phyloP scores from a whole-genome alignment of 1,139 yeast species.

The Fermentozyma sake region DNA sequence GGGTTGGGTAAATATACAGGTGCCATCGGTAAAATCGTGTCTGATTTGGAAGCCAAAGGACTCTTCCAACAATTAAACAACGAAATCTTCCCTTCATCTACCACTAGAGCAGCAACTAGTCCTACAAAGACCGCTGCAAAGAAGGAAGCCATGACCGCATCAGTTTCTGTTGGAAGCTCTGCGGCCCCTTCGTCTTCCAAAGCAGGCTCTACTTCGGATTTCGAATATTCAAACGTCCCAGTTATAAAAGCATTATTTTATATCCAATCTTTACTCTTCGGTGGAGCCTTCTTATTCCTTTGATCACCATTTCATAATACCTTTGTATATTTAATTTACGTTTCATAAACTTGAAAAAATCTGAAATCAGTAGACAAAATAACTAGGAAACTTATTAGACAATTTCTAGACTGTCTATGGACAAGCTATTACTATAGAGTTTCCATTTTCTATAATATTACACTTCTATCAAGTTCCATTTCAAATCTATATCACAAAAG shows the following conservation, averaged over 20 bases:
- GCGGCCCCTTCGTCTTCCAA: conserved; percentile 7
- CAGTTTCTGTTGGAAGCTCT: conserved; percentile 5
- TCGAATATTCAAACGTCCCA: conserved; percentile 10
- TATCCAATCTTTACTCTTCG: conserved; percentile 17
- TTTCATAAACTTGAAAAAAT: too few species aligned
- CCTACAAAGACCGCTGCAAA: conserved; percentile 6
- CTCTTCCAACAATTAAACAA: conserved; percentile 37
- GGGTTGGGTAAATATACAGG: conserved; percentile 26
- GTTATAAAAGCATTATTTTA: conserved; percentile 13
- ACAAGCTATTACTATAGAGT: too few species aligned
- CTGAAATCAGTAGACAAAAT: too few species aligned
- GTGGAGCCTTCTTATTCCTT: conserved; percentile 15
- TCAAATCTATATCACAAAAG: too few species aligned
- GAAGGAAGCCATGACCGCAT: conserved; percentile 7
- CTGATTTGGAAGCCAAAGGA: conserved; percentile 36
- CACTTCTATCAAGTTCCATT: too few species aligned
- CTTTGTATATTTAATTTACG: neutral
- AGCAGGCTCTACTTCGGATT: conserved; percentile 8
- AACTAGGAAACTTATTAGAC: too few species aligned
- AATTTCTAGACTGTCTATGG: too few species aligned
- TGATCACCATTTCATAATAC: conserved; percentile 1
- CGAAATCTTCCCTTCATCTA: conserved; percentile 28
- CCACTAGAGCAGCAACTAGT: conserved; percentile 7
- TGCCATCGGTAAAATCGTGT: conserved; percentile 28
- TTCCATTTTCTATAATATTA: too few species aligned